A percentile compares a stretch with the other conserved stretches of the same genome.
Evolutionary conservation across 2,329 filamentous ascomycete genomes (phyloP).

Genomic region (Stachybotrys echinatus): DNA sequence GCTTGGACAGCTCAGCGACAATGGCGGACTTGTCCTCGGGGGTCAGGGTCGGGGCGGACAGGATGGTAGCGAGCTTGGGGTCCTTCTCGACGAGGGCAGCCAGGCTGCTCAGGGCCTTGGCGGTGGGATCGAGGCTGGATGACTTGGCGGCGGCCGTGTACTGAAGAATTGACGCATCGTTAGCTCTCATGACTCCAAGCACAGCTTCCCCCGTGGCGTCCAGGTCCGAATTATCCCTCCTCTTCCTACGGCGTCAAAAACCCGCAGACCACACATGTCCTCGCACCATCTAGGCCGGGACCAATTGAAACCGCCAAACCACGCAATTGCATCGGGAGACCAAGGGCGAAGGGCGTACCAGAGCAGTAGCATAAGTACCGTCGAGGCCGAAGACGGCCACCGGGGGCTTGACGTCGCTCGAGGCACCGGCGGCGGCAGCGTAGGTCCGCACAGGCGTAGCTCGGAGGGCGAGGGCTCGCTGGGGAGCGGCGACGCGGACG

Average conservation of each 20-base stretch:
- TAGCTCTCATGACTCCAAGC: not conserved
- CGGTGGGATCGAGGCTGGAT: constrained; percentile 76
- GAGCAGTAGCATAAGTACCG: constrained; percentile 95
- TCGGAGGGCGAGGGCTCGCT: constrained; percentile 46
- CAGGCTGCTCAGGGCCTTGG: constrained; percentile 72
- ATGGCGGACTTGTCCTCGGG: constrained; percentile 79
- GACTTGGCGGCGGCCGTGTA: constrained; percentile 95
- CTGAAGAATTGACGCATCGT: constrained; percentile 42
- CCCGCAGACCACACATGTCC: not conserved
- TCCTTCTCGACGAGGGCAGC: constrained; percentile 72
- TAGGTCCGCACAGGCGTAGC: constrained; percentile 66
- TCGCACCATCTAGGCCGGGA: too few species aligned
- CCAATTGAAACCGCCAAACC: not conserved
- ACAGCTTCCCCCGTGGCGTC: not conserved
- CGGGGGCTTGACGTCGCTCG: constrained; percentile 72
- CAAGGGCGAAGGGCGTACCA: constrained; percentile 60
- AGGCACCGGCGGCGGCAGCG: constrained; percentile 72
- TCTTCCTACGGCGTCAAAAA: not conserved
- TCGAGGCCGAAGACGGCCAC: constrained; percentile 91
- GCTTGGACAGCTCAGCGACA: constrained; percentile 82
- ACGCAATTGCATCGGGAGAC: not conserved
- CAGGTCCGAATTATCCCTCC: not conserved
- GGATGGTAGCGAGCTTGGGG: constrained; percentile 69
- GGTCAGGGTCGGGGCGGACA: constrained; percentile 75
- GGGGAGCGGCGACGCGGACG: constrained; percentile 53